Base-by-base conservation (phyloP, 495 filamentous ascomycete genomes). In the Penicillium dipodomyicola region DNA sequence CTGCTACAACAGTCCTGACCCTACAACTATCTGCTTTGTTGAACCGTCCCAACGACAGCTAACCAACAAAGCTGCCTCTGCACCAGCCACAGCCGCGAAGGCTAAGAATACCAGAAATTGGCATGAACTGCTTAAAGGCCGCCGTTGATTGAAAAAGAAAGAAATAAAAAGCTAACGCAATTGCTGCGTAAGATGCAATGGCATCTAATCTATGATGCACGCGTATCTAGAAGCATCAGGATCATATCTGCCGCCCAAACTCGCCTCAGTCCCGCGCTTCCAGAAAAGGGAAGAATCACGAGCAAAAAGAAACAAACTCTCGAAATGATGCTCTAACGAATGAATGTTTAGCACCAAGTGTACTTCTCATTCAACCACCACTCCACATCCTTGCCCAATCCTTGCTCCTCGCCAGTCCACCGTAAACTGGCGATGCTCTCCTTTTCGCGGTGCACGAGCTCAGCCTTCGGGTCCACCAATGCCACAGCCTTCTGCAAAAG, bases 291-390 rank as follows among this genome's bases (percentile, higher is more conserved):
- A 53, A 46, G 17, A 47, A 56, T 17, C n/a, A 27, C 25, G 20
- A 47, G n/a, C 54, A 54, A 46, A 30, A 53, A 58, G 29, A 53
- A 47, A 19, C 33, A 46, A 35, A 37, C 48, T n/a, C 42, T 49
- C 41, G 33, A 59, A 50, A 60, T 22, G 19, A 56, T 45, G 27
- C 5, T 29, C 12, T 14, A 43, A 42, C 8, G 43, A 43, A 5
- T 52, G 15, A 20, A 14, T 32, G 35, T 45, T 84, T 71, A 97
- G 68, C 90, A 96, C 93, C 93, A 98, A 19, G 83, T 88, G 75
- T 85, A 97, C 79, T 95, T 96, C 80, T 98, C 92, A 66, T 95
- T 96, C 57, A 79, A 81, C 50, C 91, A 70, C 94, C 94, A 98
- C 46, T 91, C 87, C 40, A 96, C 75, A 22, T 85, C 77, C 37